Percentiles rank a stretch among this genome's conserved stretches.
Evolutionary conservation across 2,329 filamentous ascomycete genomes (phyloP).

Genomic region (Colletotrichum tropicale): DNA sequence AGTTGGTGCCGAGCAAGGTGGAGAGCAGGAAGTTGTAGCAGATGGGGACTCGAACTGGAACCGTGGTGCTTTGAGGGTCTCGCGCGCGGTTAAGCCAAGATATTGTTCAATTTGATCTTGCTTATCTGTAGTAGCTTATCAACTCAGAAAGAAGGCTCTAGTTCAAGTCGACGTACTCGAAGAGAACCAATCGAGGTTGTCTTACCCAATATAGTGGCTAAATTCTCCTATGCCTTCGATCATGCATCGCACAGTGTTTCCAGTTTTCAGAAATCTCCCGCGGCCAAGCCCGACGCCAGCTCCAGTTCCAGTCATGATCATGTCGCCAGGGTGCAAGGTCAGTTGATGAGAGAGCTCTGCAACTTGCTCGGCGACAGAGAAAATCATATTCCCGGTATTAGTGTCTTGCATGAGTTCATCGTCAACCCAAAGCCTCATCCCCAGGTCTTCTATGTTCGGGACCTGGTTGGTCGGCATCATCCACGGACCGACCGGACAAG

Average conservation of each 20-base stretch:
- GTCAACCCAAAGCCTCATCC: not conserved
- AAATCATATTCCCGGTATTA: not conserved
- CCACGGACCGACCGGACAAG: not conserved
- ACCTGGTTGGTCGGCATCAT: not conserved
- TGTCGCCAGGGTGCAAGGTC: not conserved
- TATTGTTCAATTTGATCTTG: not conserved
- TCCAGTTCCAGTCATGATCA: not conserved
- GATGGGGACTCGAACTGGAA: not conserved
- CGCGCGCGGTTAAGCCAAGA: not conserved
- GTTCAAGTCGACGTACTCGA: not conserved
- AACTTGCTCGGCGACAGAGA: not conserved
- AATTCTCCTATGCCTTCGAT: not conserved
- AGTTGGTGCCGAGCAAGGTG: not conserved
- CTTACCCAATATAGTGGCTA: not conserved
- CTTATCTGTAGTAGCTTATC: not conserved
- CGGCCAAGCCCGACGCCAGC: not conserved
- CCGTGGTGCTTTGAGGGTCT: not conserved
- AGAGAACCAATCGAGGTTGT: not conserved
- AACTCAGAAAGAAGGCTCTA: not conserved
- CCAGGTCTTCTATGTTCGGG: not conserved
- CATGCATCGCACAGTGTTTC: not conserved
- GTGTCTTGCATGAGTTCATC: not conserved
- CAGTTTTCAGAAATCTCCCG: not conserved
- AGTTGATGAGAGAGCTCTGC: not conserved
- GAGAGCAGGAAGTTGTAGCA: not conserved